phyloP scores from a whole-genome alignment of 2,329 filamentous ascomycete species.

The Xylaria sp. region DNA sequence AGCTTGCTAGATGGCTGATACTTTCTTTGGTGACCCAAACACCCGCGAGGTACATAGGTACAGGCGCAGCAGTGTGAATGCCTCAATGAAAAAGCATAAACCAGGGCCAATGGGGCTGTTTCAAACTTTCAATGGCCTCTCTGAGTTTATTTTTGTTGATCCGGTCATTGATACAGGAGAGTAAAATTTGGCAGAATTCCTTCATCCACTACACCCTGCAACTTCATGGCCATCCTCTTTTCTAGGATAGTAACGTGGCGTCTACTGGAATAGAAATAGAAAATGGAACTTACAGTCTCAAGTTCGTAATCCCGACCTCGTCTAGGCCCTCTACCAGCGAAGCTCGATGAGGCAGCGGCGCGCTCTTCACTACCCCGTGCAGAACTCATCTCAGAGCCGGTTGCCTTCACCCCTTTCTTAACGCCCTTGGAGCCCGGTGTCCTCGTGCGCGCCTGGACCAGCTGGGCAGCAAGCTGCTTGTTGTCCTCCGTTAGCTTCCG shows the following conservation, averaged over 20 bases:
- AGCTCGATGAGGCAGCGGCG: constrained; percentile 63
- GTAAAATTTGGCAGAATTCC: not conserved
- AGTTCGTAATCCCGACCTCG: constrained; percentile 81
- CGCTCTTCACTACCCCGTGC: constrained; percentile 80
- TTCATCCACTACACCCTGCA: constrained; percentile 4
- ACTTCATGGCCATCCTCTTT: not conserved
- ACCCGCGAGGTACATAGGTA: not conserved
- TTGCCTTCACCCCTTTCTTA: constrained; percentile 53
- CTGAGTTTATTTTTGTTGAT: not conserved
- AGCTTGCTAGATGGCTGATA: not conserved
- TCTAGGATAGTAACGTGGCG: not conserved
- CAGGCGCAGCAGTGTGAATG: not conserved
- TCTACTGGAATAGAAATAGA: constrained; percentile 21
- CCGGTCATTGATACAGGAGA: not conserved
- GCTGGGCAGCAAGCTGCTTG: constrained; percentile 80
- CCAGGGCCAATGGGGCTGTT: not conserved
- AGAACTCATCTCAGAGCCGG: constrained; percentile 65
- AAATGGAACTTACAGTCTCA: constrained; percentile 69
- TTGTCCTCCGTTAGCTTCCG: constrained; percentile 96
- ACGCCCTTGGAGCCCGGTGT: constrained; percentile 51
- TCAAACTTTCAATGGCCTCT: not conserved
- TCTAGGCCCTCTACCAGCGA: constrained; percentile 71
- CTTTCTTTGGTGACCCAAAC: not conserved
- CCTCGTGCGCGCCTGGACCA: constrained; percentile 60
- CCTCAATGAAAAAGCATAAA: constrained; percentile 1